Evolutionary conservation across 768 basidiomycete species (phyloP), one percentile per base, ranked within the genome.

Genomic region (Pulveroboletus sp.): DNA sequence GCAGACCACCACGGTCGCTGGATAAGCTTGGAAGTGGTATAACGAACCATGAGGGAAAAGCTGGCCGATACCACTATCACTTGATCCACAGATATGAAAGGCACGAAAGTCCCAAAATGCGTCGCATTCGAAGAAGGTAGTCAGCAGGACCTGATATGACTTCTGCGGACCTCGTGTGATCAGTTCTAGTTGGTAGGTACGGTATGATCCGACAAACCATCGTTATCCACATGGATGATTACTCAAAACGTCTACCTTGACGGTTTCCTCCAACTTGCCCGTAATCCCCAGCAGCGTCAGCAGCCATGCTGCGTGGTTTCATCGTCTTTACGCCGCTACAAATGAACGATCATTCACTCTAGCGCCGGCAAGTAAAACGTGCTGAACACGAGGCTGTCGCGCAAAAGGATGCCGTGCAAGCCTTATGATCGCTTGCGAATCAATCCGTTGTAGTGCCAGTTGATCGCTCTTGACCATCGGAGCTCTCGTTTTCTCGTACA

Each of bases 351-450:
- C 66, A 68, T 66, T 61, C 52, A 46, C 51, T 46, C 43, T 50
- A 56, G 51, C 62, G 13, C 56, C 56, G 57, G 62, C 64, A 64
- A 63, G 62, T 58, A 56, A 53, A 69, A 66, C 67, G 68, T 68
- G 67, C 57, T 43, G 7, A 55, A 45, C 67, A 69, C 52, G 67
- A 68, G 68, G 67, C 57, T 28, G 51, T 56, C 47, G 39, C 39
- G 56, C 55, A 55, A 43, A 54, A 43, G 24, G 51, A 54, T 30
- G 46, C 46, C 57, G 39, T 56, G 56, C 57, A 55, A 49, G 56
- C 50, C 56, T 51, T 61, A 53, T 57, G 55, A 63, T 61, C 43
- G 47, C 51, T 50, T 54, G 58, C 53, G 57, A 56, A 68, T 57
- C 56, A 35, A 56, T 51, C 57, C 31, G 49, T 55, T 50, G 46